phyloP scores from a whole-genome alignment of 495 filamentous ascomycete genomes.

The Neurospora sp. region DNA sequence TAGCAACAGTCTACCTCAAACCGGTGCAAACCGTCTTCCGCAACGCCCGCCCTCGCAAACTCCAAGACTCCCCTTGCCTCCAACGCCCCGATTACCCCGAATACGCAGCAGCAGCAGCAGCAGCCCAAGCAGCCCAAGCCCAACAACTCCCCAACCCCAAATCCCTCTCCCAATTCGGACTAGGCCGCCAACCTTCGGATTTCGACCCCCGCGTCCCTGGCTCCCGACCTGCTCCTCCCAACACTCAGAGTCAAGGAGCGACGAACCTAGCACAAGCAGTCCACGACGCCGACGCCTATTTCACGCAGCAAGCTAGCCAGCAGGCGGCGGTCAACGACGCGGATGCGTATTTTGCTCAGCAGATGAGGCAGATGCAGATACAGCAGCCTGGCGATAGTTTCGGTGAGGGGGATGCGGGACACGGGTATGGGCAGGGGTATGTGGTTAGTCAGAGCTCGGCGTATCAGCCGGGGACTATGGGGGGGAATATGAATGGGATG shows the following conservation, averaged over 20 bases:
- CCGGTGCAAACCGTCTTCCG: constrained; percentile 93
- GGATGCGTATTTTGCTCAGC: constrained; percentile 75
- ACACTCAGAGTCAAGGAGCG: constrained; percentile 12
- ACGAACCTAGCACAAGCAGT: constrained; percentile 56
- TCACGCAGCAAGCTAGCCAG: constrained; percentile 45
- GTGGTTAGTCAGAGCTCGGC: constrained; percentile 57
- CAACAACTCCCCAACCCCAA: constrained; percentile 22
- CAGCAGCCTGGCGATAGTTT: constrained; percentile 38
- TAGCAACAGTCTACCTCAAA: constrained; percentile 99
- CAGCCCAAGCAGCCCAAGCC: constrained; percentile 2
- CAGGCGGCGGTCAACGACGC: constrained; percentile 60
- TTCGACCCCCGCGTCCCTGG: constrained; percentile 22
- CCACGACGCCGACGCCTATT: constrained; percentile 77
- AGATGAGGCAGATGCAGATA: constrained; percentile 60
- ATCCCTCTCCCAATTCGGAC: constrained; percentile 40
- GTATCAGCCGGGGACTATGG: constrained; percentile 40
- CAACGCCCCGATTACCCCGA: constrained; percentile 50
- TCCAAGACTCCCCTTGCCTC: constrained; percentile 73
- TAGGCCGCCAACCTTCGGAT: constrained; percentile 33
- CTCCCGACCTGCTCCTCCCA: constrained; percentile 1
- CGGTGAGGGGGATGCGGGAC: constrained; percentile 32
- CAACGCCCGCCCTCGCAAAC: constrained; percentile 57
- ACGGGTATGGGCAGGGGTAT: constrained; percentile 37
- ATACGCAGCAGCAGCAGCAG: constrained; percentile 5
- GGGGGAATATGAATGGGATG: constrained; percentile 27